phyloP scores from a whole-genome alignment of 495 filamentous ascomycete genomes.

The Aspergillus asperescens region DNA sequence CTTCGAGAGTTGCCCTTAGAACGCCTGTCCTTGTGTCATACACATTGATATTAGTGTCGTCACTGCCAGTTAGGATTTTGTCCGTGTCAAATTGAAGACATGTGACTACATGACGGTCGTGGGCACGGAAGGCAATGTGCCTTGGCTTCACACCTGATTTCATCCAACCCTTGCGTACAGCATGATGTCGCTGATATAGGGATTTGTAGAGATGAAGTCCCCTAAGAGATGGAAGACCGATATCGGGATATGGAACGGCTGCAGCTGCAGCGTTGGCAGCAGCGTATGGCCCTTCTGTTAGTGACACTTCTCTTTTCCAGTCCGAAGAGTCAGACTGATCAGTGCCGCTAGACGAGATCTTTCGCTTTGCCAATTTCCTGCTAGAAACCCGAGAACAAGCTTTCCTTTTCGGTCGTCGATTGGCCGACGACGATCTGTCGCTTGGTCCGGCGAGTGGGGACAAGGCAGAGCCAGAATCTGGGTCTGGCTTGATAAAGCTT shows the following conservation, averaged over 20 bases:
- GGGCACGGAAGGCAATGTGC: slow-evolving; percentile 92
- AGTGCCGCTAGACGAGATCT: slow-evolving; percentile 43
- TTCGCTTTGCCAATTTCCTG: slow-evolving; percentile 52
- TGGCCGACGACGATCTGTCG: slow-evolving; percentile 26
- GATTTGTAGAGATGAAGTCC: slow-evolving; percentile 93
- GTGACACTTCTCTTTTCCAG: slow-evolving; percentile 40
- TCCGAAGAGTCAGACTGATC: slow-evolving; percentile 35
- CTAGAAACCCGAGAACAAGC: slow-evolving; percentile 41
- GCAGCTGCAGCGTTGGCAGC: slow-evolving; percentile 75
- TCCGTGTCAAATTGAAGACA: slow-evolving; percentile 96
- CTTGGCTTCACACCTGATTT: slow-evolving; percentile 75
- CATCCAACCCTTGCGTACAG: slow-evolving; percentile 90
- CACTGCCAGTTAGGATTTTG: slow-evolving; percentile 95
- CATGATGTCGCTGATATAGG: slow-evolving; percentile 84
- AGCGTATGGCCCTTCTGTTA: slow-evolving; percentile 74
- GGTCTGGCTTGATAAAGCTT: slow-evolving; percentile 41
- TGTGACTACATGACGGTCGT: slow-evolving; percentile 94
- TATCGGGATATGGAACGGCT: slow-evolving; percentile 73
- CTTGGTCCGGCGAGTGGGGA: slow-evolving; percentile 24
- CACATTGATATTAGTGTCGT: slow-evolving; percentile 97
- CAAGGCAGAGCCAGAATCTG: slow-evolving; percentile 31
- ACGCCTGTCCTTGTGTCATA: slow-evolving; percentile 96
- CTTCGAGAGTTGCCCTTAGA: slow-evolving; percentile 72
- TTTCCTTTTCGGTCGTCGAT: slow-evolving; percentile 50
- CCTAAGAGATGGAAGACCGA: slow-evolving; percentile 72